Percentiles rank a stretch among this genome's conserved stretches.
Conservation (phyloP, 345 rosid genomes). For the Nephelium lappaceum region DNA sequence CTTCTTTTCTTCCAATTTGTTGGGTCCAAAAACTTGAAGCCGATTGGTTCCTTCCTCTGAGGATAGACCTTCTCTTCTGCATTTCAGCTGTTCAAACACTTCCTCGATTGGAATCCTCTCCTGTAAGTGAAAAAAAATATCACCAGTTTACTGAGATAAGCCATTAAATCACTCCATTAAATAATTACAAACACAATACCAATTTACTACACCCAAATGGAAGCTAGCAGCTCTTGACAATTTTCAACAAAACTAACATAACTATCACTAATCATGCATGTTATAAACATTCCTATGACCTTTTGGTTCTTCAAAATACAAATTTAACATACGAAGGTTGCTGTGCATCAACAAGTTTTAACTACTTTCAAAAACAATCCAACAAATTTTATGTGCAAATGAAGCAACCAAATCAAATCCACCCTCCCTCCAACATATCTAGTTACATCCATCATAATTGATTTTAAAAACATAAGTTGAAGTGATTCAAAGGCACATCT, state of each 20-base stretch:
- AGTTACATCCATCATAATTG: too few species aligned
- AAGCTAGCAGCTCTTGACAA: background rate
- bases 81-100: slow-evolving; percentile 70
- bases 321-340: background rate
- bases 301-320: background rate
- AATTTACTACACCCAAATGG: background rate
- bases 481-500: too few species aligned
- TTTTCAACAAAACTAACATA: background rate
- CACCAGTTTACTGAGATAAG: background rate
- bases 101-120: slow-evolving; percentile 81
- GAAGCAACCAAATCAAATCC: background rate
- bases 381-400: background rate
- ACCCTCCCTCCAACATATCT: too few species aligned
- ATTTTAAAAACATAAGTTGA: too few species aligned
- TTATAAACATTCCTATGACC: background rate
- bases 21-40: slow-evolving; percentile 82
- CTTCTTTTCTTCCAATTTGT: slow-evolving; percentile 93
- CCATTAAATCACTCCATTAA: too few species aligned
- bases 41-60: slow-evolving; percentile 69
- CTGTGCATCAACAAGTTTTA: background rate
- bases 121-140: slow-evolving; percentile 29
- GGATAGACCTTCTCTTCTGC: slow-evolving; percentile 56
- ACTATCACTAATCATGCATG: background rate
- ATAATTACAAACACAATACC: background rate
- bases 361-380: background rate